Base-by-base conservation (phyloP, 306 rosid species). In the Delonix regia region DNA sequence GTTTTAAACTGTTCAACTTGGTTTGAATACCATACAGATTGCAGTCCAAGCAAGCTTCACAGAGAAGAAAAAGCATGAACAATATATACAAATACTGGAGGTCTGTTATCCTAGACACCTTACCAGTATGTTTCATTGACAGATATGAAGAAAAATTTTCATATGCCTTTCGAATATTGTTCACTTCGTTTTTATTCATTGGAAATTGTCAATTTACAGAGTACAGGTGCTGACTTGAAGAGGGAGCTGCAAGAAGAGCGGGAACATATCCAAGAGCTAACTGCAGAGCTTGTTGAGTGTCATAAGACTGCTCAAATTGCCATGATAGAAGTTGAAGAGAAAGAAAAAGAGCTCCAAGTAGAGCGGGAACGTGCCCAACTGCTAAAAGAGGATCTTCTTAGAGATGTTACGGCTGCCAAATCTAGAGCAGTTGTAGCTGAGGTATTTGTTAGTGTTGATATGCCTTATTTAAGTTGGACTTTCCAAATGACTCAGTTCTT, bases 401-500 rank as follows among this genome's bases (percentile, higher is more conserved):
- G 77, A 59, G 82, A 80, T 52, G 60, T 77, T 68, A 9, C 47
- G 34, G 3, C 53, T 34, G 52, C 71, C 27, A 62, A 81, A 77
- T 68, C 88, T 73, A 85, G 85, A 78, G 83, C 85, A 34, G 12
- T 33, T 19, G 30, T 52, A 25, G 85, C 83, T 69, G 85, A 81
- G 87, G 85, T 84, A 84, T 19, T 25, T 63, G 33, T 9, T 71
- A 18, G 34, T 33, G 6, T 61, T n/a, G 38, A 56, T 47, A 28
- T 59, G 30, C 74, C 49, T 64, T 19, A 9, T 22, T 69, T 12
- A 30, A 21, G 55, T 28, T 75, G 71, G 38, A 51, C 39, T 6
- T 51, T 72, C 56, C 15, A 7, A 30, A 64, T 66, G 60, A 70
- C 21, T 66, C 63, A 18, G 1, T 6, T 72, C 57, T 51, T 57